These are phyloP conservation scores for Sclerotinia minor DNA, from an alignment of 2,329 filamentous ascomycete genomes.

Conservation along the genomic window DNA sequence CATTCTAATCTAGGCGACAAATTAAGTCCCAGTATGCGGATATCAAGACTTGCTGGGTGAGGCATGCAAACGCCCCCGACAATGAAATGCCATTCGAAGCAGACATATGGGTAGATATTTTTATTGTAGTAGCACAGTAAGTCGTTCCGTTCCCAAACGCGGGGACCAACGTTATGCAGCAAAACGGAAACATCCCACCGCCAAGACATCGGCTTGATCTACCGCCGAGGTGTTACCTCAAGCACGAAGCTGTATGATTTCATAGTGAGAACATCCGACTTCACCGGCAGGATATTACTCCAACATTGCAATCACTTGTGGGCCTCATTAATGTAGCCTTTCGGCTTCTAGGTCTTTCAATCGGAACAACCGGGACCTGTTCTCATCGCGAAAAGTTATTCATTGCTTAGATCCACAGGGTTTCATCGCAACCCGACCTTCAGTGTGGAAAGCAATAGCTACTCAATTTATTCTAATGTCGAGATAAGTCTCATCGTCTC, in stretches of 20 bases:
- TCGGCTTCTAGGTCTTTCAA: not conserved
- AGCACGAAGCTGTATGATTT: not conserved
- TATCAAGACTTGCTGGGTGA: no score
- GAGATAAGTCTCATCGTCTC: not conserved
- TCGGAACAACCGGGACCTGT: not conserved
- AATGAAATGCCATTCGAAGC: no score
- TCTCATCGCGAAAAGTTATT: not conserved
- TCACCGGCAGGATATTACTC: not conserved
- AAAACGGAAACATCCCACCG: conserved; percentile 12
- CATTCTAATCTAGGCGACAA: no score
- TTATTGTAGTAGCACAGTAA: not conserved
- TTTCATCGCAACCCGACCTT: not conserved
- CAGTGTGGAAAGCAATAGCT: conserved; percentile 10
- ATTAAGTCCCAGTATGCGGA: not conserved
- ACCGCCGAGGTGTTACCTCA: not conserved
- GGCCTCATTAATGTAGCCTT: no score
- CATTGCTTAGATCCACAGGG: conserved; percentile 7
- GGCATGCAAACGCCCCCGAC: no score
- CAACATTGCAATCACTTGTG: not conserved
- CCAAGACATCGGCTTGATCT: not conserved
- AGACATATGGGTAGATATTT: no score
- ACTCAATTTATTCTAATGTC: not conserved
- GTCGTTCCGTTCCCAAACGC: not conserved
- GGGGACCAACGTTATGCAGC: no score
- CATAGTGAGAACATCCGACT: not conserved